Percentiles rank a stretch among this genome's conserved stretches.
phyloP scores from a whole-genome alignment of 192 early-diverging fungal species.

The Glomus cerebriforme region DNA sequence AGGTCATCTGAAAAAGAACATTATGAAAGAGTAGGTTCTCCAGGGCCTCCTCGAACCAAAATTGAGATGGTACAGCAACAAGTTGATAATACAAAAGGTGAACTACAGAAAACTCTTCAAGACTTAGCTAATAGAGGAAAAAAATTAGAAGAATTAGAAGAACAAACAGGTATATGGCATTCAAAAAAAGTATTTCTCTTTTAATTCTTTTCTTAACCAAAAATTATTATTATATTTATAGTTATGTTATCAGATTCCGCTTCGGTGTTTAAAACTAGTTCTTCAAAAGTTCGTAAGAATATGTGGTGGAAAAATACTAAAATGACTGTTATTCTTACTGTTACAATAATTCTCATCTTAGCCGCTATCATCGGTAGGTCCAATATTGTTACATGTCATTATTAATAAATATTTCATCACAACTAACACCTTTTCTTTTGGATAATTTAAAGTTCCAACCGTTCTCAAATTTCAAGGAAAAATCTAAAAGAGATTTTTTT shows the following conservation, averaged over 20 bases:
- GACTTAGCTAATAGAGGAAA: not conserved
- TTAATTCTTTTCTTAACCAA: not conserved
- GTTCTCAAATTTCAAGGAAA: conserved; percentile 8
- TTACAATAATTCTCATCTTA: not conserved
- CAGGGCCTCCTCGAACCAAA: too few species aligned
- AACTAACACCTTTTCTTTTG: too few species aligned
- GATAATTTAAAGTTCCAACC: not conserved
- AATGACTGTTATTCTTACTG: conserved; percentile 13
- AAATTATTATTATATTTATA: not conserved
- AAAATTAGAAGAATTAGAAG: conserved; percentile 8
- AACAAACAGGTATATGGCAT: not conserved
- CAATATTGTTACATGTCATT: not conserved
- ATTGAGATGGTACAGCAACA: too few species aligned
- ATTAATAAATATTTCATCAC: not conserved
- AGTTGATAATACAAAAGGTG: conserved; percentile 2
- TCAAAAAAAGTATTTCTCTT: not conserved
- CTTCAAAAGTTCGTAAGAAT: not conserved
- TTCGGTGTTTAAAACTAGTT: not conserved
- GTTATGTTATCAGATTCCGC: not conserved
- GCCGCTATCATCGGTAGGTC: conserved; percentile 4
- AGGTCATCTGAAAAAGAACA: too few species aligned
- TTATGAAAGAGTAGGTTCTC: too few species aligned
- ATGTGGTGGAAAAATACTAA: conserved; percentile 28
- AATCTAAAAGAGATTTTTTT: not conserved
- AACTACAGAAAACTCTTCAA: conserved; percentile 4